Base-by-base conservation (phyloP, 257 asterid genomes). In the Fraxinus quadrangulata region DNA sequence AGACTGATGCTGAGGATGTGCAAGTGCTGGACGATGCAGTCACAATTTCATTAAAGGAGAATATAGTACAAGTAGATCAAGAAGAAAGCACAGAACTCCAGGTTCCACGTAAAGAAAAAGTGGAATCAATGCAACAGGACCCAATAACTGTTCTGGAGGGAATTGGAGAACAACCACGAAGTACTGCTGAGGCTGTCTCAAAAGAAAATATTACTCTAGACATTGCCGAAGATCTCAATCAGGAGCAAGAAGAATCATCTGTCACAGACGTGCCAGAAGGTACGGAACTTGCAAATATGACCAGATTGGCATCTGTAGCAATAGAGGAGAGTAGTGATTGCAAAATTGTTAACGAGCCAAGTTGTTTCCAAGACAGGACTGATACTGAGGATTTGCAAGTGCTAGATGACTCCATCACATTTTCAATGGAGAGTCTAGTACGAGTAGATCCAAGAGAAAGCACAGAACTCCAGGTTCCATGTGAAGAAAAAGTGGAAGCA, bases 191-290 rank as follows among this genome's bases (percentile, higher is more conserved):
- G 61, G 67, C 65, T 68, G 69, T 26, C 77, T 24, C 79, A 31
- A 40, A 75, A 82, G 83, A 49, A 49, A 17, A 56, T n/a, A 21
- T 31, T 59, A 70, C 10, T 51, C 72, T 13, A 39, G 54, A 42
- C 71, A 37, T 49, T 39, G 71, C 65, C 63, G 73, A 69, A 78
- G 87, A 71, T 81, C 67, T 65, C 69, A 71, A 81, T 40, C 33
- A 30, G 74, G 75, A 78, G 61, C 78, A 81, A 65, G 77, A 81
- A 56, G 82, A 75, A 77, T 76, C 80, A 65, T 42, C 81, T 42
- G 24, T 51, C 80, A 63, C 39, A n/a, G 36, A 83, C 26, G 77
- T 56, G 36, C 28, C 74, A 61, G 87, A 86, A 73, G 84, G 77
- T 21, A 76, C 81, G 68, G 61, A 79, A 49, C 79, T 19, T 73